A percentile compares a stretch with the other conserved stretches of the same genome.
phyloP scores from a whole-genome alignment of 1,284 basidiomycete genomes.

The Tilletia indica region DNA sequence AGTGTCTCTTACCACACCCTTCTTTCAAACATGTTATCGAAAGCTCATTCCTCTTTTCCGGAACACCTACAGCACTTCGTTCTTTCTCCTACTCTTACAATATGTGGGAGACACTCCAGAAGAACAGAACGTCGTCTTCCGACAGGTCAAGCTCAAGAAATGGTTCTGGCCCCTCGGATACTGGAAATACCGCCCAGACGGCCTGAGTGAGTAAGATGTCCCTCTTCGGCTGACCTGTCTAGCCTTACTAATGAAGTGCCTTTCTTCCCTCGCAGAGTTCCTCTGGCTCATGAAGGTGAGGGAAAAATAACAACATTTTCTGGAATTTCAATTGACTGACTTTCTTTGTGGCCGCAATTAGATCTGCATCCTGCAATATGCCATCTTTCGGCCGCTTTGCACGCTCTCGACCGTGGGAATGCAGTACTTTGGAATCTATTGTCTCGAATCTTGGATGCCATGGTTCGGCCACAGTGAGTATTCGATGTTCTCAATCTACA shows the following conservation, averaged over 20 bases:
- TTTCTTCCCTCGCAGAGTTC: conserved; percentile 62
- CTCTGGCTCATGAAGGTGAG: conserved; percentile 70
- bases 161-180: conserved; percentile 73
- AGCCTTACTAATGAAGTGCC: conserved; percentile 58
- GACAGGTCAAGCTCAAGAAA: conserved; percentile 60
- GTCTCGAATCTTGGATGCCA: conserved; percentile 69
- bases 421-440: conserved; percentile 69
- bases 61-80: conserved; percentile 63
- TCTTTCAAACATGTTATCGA: not conserved
- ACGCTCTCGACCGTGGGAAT: conserved; percentile 68
- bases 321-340: no score
- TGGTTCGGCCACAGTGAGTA: conserved; percentile 64
- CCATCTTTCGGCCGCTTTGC: conserved; percentile 68
- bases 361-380: conserved; percentile 77
- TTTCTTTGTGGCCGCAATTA: not conserved
- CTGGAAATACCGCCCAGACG: conserved; percentile 65
- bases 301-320: no score
- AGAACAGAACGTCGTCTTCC: conserved; percentile 67
- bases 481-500: conserved; percentile 35
- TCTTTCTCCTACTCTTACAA: conserved; percentile 73
- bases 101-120: conserved; percentile 69
- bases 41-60: not conserved
- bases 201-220: not conserved
- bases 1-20: not conserved
- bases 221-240: not conserved